A percentile compares a stretch with the other conserved stretches of the same genome.
Conservation (phyloP, 2,329 filamentous ascomycete genomes). For the Colletotrichum euphorbiae region DNA sequence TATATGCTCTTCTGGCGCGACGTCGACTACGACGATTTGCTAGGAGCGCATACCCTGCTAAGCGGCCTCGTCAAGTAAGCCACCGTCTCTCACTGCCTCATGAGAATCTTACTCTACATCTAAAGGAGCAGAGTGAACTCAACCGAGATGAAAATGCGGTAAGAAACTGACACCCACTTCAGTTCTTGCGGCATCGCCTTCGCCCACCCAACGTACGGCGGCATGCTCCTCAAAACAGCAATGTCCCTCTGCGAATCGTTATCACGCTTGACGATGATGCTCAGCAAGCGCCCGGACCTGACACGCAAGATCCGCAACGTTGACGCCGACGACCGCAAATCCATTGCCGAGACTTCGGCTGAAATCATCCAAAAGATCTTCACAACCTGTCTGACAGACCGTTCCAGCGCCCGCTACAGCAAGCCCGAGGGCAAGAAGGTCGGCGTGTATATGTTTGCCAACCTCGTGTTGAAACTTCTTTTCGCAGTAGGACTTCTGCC, state of each 20-base stretch:
- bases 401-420: conserved; percentile 73
- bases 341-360: conserved; percentile 86
- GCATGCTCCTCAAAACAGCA: conserved; percentile 84
- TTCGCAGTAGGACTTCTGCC: conserved; percentile 72
- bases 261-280: conserved; percentile 83
- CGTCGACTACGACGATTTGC: conserved; percentile 79
- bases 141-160: too few species aligned
- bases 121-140: too few species aligned
- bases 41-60: conserved; percentile 80
- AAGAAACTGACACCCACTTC: conserved; percentile 2
- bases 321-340: conserved; percentile 77
- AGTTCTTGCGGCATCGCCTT: conserved; percentile 88
- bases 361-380: conserved; percentile 93
- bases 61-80: conserved; percentile 80
- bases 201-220: conserved; percentile 81
- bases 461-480: conserved; percentile 87
- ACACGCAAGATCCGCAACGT: conserved; percentile 72
- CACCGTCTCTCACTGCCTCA: too few species aligned
- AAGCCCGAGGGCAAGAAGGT: conserved; percentile 85
- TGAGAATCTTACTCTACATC: too few species aligned
- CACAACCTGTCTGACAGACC: conserved; percentile 87
- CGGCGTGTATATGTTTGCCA: conserved; percentile 92
- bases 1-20: conserved; percentile 87
- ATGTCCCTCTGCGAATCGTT: conserved; percentile 85
- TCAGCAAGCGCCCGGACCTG: conserved; percentile 84